Evolutionary conservation across 345 rosid species (phyloP).

Genomic region (Passiflora organensis): DNA sequence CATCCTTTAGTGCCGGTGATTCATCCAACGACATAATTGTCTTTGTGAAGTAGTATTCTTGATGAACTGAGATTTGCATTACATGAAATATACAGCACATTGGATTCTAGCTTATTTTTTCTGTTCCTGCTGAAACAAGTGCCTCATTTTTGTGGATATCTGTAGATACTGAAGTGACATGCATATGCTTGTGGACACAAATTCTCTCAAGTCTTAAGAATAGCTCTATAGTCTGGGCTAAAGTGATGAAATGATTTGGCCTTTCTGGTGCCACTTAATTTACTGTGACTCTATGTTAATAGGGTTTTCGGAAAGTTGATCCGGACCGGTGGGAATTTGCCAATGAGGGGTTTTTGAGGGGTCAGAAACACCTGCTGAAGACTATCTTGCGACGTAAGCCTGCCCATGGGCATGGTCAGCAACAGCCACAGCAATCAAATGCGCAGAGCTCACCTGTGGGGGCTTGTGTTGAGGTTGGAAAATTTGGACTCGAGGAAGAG

Average conservation of each 20-base stretch:
- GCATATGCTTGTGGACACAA: no score
- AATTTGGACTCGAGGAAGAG: conserved; percentile 95
- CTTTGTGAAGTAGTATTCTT: no score
- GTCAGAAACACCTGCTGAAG: conserved; percentile 79
- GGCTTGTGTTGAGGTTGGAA: conserved; percentile 96
- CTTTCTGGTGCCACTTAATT: neutral
- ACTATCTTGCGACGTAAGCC: conserved; percentile 83
- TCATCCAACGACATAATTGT: no score
- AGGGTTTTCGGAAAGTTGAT: conserved; percentile 98
- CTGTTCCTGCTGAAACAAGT: no score
- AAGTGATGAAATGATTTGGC: neutral
- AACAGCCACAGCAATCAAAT: conserved; percentile 55
- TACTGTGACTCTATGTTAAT: conserved; percentile 7
- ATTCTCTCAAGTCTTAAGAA: no score
- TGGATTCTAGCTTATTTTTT: no score
- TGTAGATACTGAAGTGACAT: no score
- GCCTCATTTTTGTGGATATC: no score
- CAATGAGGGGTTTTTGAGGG: conserved; percentile 87
- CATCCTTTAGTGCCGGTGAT: no score
- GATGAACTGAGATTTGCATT: no score
- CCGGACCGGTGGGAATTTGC: conserved; percentile 99
- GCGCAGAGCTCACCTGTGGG: conserved; percentile 71
- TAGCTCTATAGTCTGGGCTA: no score
- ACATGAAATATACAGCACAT: no score
- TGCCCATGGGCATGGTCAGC: conserved; percentile 61